phyloP scores from a whole-genome alignment of 495 filamentous ascomycete species.

The Aspergillus steynii region DNA sequence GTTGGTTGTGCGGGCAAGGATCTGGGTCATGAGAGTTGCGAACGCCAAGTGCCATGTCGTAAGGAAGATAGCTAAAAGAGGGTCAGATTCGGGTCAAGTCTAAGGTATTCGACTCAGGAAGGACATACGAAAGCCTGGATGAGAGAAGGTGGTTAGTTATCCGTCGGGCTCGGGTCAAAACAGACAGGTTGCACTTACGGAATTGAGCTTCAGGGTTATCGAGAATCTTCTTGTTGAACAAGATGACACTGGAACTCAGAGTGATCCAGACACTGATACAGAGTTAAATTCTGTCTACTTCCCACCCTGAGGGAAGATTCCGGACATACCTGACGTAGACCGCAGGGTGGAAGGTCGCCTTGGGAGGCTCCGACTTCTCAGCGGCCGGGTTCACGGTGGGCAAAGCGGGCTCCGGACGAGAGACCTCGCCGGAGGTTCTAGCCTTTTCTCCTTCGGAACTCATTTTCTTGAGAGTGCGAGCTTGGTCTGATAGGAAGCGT shows the following conservation, averaged over 20 bases:
- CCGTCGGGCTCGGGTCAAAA: not conserved
- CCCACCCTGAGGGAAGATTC: no score
- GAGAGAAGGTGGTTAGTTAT: conserved; percentile 3
- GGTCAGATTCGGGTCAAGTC: conserved; percentile 8
- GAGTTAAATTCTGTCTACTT: conserved; percentile 22
- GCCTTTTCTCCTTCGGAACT: conserved; percentile 73
- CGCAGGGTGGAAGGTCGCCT: conserved; percentile 72
- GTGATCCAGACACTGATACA: conserved; percentile 78
- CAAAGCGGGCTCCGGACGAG: conserved; percentile 63
- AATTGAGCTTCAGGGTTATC: conserved; percentile 66
- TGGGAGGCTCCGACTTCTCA: conserved; percentile 66
- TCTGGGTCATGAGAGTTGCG: conserved; percentile 86
- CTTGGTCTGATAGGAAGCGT: conserved; percentile 50
- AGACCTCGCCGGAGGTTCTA: conserved; percentile 72
- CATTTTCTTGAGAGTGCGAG: conserved; percentile 53
- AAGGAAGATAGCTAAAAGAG: conserved; percentile 60
- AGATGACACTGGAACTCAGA: conserved; percentile 87
- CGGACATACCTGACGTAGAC: conserved; percentile 82
- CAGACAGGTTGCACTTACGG: conserved; percentile 55
- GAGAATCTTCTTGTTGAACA: conserved; percentile 99
- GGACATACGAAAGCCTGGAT: conserved; percentile 44
- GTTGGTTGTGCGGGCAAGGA: conserved; percentile 80
- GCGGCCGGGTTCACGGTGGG: conserved; percentile 75
- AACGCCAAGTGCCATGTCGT: conserved; percentile 93
- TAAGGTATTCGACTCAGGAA: conserved; percentile 11